phyloP scores from a whole-genome alignment of 768 basidiomycete species.

The Gyrodon lividus region DNA sequence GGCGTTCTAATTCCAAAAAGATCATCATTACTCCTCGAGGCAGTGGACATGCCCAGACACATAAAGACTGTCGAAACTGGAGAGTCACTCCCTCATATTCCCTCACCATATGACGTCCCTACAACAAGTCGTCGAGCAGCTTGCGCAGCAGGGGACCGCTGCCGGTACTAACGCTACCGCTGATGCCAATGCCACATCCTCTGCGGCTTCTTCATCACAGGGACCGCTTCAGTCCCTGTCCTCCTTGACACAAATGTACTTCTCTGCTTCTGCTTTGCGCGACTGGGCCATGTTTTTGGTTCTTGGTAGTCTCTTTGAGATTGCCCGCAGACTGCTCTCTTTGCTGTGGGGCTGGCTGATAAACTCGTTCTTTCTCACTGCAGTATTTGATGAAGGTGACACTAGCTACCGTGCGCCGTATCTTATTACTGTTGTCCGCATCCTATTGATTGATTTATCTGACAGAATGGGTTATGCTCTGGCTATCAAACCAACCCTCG shows the following conservation, averaged over 20 bases:
- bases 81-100: not conserved
- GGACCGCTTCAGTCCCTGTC: slow-evolving; percentile 28
- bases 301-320: slow-evolving; percentile 62
- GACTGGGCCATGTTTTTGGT: slow-evolving; percentile 67
- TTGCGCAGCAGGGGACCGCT: slow-evolving; percentile 24
- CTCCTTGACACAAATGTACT: slow-evolving; percentile 42
- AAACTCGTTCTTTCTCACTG: slow-evolving; percentile 61
- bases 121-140: slow-evolving; percentile 31
- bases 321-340: slow-evolving; percentile 46
- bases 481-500: slow-evolving; percentile 61
- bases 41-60: slow-evolving; percentile 6
- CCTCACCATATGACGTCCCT: slow-evolving; percentile 22
- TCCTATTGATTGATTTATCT: not conserved
- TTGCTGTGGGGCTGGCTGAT: slow-evolving; percentile 43
- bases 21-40: not conserved
- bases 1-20: too few species aligned
- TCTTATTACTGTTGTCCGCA: not conserved
- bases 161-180: slow-evolving; percentile 8
- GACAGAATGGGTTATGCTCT: slow-evolving; percentile 69
- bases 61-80: slow-evolving; percentile 1
- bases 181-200: slow-evolving; percentile 15
- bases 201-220: slow-evolving; percentile 5
- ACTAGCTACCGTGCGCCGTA: slow-evolving; percentile 48
- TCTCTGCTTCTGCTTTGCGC: slow-evolving; percentile 52
- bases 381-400: slow-evolving; percentile 59